phyloP scores from a whole-genome alignment of 371 early-diverging fungal species.

The Mortierella sp. region DNA sequence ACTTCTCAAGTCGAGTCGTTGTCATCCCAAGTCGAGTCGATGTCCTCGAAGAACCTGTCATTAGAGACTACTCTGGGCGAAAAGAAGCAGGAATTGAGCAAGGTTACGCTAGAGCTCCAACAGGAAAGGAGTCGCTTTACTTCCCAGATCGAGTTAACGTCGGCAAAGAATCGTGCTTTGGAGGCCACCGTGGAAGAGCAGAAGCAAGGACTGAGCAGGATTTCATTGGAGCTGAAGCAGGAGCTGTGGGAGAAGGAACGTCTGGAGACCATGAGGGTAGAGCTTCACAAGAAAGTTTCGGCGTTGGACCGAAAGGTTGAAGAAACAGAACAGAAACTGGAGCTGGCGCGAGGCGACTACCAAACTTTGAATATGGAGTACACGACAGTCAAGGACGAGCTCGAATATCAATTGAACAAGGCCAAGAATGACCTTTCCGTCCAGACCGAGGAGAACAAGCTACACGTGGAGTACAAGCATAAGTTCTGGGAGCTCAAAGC shows the following conservation, averaged over 20 bases:
- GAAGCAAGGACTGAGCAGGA: slow-evolving; percentile 23
- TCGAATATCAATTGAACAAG: slow-evolving; percentile 43
- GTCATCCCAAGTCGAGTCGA: slow-evolving; percentile 5
- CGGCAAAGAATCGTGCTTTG: slow-evolving; percentile 6
- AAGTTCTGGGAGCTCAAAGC: slow-evolving; percentile 53
- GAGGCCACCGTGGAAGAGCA: slow-evolving; percentile 34
- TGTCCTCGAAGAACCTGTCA: background rate
- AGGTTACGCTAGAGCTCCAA: slow-evolving; percentile 15
- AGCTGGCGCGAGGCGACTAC: slow-evolving; percentile 32
- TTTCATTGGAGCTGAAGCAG: slow-evolving; percentile 32
- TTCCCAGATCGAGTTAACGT: slow-evolving; percentile 12
- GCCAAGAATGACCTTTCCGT: slow-evolving; percentile 32
- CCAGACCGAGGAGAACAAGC: slow-evolving; percentile 40
- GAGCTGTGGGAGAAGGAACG: slow-evolving; percentile 44
- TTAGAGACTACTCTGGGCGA: slow-evolving; percentile 27
- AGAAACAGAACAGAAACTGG: slow-evolving; percentile 48
- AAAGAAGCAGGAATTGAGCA: slow-evolving; percentile 23
- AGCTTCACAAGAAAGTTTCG: slow-evolving; percentile 39
- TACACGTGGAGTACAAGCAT: slow-evolving; percentile 45
- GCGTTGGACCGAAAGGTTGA: slow-evolving; percentile 42
- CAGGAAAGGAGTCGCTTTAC: slow-evolving; percentile 27
- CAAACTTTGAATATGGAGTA: slow-evolving; percentile 39
- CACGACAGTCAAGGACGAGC: slow-evolving; percentile 49
- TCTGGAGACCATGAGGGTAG: slow-evolving; percentile 30
- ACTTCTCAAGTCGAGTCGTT: slow-evolving; percentile 13